Evolutionary conservation across 257 asterid species (phyloP), one percentile per base, ranked within the genome.

Genomic region (Solanum bulbocastanum): DNA sequence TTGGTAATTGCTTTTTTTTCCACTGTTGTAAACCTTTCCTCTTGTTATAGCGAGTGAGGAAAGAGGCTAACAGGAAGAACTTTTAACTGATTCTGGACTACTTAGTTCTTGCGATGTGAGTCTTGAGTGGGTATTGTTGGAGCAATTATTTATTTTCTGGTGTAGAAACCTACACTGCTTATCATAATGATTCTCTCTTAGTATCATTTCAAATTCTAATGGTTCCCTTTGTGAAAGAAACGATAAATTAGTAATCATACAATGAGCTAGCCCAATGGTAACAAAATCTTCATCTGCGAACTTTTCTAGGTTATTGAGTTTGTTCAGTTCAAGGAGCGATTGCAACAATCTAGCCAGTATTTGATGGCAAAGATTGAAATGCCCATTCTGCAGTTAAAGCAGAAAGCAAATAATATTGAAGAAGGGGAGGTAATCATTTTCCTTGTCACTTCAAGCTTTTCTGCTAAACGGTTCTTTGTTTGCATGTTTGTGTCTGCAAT

Each of bases 281-380:
- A 81, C 85, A 46, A 18, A 44, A 30, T 46, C n/a, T 81, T 81
- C 85, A 81, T 81, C 33, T 46, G 85, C 22, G 4, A 62, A 68
- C 58, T 88, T 82, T 62, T 87, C 60, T 87, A 97, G 99, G 99
- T 94, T 60, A 92, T 95, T 90, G 99, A 97, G 85, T 97, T 97
- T 81, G 98, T 97, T 88, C 98, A 95, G 88, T 97, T 97, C 89
- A 97, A 97, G 94, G 98, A 96, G 89, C 94, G 93, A 79, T 86
- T 97, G 90, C 98, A 93, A 88, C 91, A 94, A 32, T 97, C 99
- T 44, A 93, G 92, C 89, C 99, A 96, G 91, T 97, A 97, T 88
- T 86, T 96, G 79, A 89, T 92, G 92, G 96, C 95, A 46, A 97
- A 94, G 92, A 93, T 96, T 88, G 99, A 97, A 93, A 91, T 93